Percentiles rank a stretch among this genome's conserved stretches.
Evolutionary conservation across 208 protist species (phyloP).

Genomic region (Wallacemonas sp.): DNA sequence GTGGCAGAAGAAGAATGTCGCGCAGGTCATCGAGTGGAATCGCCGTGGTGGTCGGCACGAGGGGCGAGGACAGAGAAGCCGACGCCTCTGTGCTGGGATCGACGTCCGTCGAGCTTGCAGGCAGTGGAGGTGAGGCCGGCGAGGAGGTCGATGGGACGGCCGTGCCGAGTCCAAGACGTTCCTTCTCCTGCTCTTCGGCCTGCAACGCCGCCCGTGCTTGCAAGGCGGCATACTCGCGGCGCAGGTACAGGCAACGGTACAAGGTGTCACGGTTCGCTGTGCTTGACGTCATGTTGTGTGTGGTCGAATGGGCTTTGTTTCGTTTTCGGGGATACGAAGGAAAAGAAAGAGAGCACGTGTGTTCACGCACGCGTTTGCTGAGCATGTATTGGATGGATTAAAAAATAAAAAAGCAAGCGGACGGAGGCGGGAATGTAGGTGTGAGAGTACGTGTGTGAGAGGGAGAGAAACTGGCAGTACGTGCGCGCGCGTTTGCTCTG

Average conservation of each 20-base stretch:
- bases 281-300: neutral
- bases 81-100: too few relatives aligned
- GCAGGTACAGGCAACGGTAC: slow-evolving; percentile 62
- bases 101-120: neutral
- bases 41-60: neutral
- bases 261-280: slow-evolving; percentile 39
- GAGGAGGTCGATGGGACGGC: neutral
- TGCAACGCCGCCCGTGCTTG: slow-evolving; percentile 6
- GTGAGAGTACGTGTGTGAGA: neutral
- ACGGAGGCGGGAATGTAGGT: neutral
- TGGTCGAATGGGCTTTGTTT: neutral
- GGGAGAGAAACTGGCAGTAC: too few relatives aligned
- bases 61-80: too few relatives aligned
- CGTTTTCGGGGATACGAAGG: too few relatives aligned
- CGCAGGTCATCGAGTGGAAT: slow-evolving; percentile 25
- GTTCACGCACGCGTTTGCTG: too few relatives aligned
- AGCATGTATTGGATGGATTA: too few relatives aligned
- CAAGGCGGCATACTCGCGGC: slow-evolving; percentile 47
- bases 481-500: too few relatives aligned
- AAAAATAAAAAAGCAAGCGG: neutral
- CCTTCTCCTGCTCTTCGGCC: neutral
- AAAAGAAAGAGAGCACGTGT: too few relatives aligned
- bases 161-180: neutral
- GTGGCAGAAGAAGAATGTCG: slow-evolving; percentile 34
- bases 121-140: neutral